Conservation (phyloP, 2,329 filamentous ascomycete genomes). For the Cordyceps tenuipes region DNA sequence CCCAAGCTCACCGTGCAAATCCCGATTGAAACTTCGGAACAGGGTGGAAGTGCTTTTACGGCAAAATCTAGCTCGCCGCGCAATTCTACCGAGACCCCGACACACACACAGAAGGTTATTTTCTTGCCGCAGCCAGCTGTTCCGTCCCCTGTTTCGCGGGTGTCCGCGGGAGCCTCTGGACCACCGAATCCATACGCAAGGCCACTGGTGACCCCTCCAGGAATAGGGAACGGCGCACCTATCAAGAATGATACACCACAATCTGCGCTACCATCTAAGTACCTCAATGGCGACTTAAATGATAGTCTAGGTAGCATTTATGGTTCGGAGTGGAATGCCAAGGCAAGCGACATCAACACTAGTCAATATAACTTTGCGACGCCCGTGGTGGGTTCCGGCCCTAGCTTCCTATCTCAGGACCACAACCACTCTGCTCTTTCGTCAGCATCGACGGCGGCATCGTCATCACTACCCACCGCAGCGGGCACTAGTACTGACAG, state of each 20-base stretch:
- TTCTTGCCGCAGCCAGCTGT: conserved; percentile 90
- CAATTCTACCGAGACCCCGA: conserved; percentile 50
- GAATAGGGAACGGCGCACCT: conserved; percentile 23
- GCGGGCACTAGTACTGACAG: not conserved
- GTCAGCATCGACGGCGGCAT: not conserved
- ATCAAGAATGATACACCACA: conserved; percentile 57
- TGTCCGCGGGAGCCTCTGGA: conserved; percentile 85
- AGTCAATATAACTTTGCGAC: conserved; percentile 94
- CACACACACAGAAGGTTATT: conserved; percentile 41
- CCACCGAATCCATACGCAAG: conserved; percentile 94
- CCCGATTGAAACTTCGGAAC: conserved; percentile 79
- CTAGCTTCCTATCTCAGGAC: conserved; percentile 56
- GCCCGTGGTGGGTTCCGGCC: conserved; percentile 55
- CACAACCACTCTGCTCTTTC: conserved; percentile 17
- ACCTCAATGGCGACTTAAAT: conserved; percentile 82
- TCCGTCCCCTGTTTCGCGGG: conserved; percentile 73
- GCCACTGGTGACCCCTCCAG: conserved; percentile 55
- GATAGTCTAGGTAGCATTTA: conserved; percentile 93
- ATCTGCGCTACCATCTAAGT: conserved; percentile 86
- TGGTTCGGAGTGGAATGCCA: conserved; percentile 77
- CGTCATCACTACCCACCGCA: not conserved
- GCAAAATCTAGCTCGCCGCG: conserved; percentile 61
- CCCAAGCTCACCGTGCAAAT: conserved; percentile 91
- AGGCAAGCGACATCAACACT: conserved; percentile 67
- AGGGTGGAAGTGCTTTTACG: conserved; percentile 61